Conservation (phyloP, 1,284 basidiomycete species). For the Gyrodon tennesseensis region DNA sequence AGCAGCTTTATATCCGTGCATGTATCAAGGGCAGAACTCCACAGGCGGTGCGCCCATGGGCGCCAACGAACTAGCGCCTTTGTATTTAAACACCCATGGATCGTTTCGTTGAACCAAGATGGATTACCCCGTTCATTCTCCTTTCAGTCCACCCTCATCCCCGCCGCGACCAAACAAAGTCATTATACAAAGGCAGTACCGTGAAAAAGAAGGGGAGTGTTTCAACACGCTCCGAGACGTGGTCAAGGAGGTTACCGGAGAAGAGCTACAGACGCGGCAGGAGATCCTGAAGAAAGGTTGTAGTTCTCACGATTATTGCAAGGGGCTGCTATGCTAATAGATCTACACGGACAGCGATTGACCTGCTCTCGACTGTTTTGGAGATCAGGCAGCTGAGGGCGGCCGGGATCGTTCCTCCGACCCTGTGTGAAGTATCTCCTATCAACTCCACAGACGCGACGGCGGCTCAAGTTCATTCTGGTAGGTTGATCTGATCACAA, state of each 20-base stretch:
- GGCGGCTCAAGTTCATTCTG: no score
- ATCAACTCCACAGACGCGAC: background rate
- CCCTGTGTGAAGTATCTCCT: background rate
- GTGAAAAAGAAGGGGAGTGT: slow-evolving; percentile 32
- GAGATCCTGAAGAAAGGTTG: slow-evolving; percentile 34
- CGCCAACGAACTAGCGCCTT: no score
- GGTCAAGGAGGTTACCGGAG: slow-evolving; percentile 28
- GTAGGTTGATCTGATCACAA: slow-evolving; percentile 4
- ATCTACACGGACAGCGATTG: slow-evolving; percentile 16
- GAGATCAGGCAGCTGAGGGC: background rate
- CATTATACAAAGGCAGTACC: slow-evolving; percentile 29
- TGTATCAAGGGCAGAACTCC: no score
- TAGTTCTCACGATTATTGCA: background rate
- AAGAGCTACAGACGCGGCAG: slow-evolving; percentile 25
- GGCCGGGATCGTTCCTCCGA: background rate
- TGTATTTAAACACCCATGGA: no score
- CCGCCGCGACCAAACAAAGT: slow-evolving; percentile 24
- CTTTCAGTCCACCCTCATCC: background rate
- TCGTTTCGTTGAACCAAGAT: no score
- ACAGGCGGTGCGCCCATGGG: background rate
- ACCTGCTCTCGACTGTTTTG: slow-evolving; percentile 11
- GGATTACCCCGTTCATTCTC: background rate
- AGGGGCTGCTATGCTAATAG: slow-evolving; percentile 3
- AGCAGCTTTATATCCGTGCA: no score
- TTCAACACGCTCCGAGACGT: slow-evolving; percentile 30